A percentile compares a stretch with the other conserved stretches of the same genome.
phyloP scores from a whole-genome alignment of 176 grass and related monocot genomes.

The Typha latifolia region DNA sequence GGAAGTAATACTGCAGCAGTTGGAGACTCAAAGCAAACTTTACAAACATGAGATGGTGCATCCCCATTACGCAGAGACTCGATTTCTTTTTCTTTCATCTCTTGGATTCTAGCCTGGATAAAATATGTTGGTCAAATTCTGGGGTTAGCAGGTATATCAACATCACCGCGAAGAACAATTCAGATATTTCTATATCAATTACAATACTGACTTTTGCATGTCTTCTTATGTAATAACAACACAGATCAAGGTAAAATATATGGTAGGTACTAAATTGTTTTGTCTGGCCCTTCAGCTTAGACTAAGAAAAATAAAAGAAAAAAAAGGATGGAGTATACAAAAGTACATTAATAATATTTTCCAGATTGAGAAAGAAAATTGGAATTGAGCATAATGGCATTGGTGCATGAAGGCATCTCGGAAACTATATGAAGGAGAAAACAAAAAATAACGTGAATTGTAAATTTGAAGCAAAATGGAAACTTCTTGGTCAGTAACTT shows the following conservation, averaged over 20 bases:
- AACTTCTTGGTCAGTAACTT: not conserved
- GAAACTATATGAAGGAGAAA: no score
- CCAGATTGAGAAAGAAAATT: no score
- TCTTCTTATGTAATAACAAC: not conserved
- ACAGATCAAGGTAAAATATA: no score
- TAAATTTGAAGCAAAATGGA: not conserved
- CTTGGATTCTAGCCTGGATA: constrained; percentile 87
- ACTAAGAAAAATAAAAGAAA: no score
- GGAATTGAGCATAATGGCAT: no score
- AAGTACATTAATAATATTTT: no score
- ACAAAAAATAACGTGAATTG: not conserved
- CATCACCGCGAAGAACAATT: not conserved
- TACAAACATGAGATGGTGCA: constrained; percentile 88
- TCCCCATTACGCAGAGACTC: constrained; percentile 54
- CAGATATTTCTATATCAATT: not conserved
- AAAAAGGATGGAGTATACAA: no score
- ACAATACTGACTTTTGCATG: not conserved
- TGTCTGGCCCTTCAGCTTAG: no score
- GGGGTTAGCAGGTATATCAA: not conserved
- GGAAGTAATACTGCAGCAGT: constrained; percentile 89
- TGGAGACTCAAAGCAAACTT: constrained; percentile 87
- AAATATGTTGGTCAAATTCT: constrained; percentile 17
- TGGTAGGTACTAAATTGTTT: no score
- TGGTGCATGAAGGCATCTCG: no score
- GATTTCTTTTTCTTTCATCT: constrained; percentile 92